Conservation (phyloP, 352 stramenopile species). For the Phytophthora macrochlamydospora region DNA sequence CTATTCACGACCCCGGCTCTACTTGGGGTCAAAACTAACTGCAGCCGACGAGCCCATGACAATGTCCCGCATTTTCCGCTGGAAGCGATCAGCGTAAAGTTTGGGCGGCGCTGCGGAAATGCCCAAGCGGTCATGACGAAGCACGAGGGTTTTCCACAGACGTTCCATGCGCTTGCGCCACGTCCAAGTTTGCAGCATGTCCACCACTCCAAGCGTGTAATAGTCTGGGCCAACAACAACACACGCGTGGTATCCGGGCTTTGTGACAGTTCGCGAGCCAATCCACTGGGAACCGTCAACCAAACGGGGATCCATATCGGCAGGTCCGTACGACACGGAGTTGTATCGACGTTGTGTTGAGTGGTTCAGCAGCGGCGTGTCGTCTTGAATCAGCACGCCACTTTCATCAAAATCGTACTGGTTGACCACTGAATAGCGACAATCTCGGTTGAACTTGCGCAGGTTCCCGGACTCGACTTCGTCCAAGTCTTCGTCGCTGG, state of each 20-base stretch:
- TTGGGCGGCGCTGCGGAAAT: constrained; percentile 81
- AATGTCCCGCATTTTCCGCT: constrained; percentile 84
- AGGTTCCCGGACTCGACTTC: constrained; percentile 60
- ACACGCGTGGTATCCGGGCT: constrained; percentile 69
- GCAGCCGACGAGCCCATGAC: constrained; percentile 76
- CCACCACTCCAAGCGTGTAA: constrained; percentile 90
- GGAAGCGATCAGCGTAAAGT: constrained; percentile 81
- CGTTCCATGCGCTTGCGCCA: constrained; percentile 82
- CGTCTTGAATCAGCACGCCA: constrained; percentile 28
- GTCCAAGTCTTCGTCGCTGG: constrained; percentile 59
- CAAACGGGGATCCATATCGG: constrained; percentile 19
- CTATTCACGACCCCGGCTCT: constrained; percentile 22
- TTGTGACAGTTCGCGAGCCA: constrained; percentile 62
- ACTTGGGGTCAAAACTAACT: constrained; percentile 49
- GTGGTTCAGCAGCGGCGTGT: constrained; percentile 51
- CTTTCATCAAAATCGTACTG: constrained; percentile 42
- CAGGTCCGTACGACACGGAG: constrained; percentile 44
- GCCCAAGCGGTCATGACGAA: constrained; percentile 68
- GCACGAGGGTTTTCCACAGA: constrained; percentile 83
- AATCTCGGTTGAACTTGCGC: constrained; percentile 65
- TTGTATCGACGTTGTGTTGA: constrained; percentile 46
- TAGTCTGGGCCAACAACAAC: constrained; percentile 84
- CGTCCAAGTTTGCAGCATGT: constrained; percentile 92
- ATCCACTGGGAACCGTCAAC: constrained; percentile 56
- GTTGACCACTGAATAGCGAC: constrained; percentile 74